phyloP scores from a whole-genome alignment of 805 yeast species.

The Wickerhamiella qilinensis region DNA sequence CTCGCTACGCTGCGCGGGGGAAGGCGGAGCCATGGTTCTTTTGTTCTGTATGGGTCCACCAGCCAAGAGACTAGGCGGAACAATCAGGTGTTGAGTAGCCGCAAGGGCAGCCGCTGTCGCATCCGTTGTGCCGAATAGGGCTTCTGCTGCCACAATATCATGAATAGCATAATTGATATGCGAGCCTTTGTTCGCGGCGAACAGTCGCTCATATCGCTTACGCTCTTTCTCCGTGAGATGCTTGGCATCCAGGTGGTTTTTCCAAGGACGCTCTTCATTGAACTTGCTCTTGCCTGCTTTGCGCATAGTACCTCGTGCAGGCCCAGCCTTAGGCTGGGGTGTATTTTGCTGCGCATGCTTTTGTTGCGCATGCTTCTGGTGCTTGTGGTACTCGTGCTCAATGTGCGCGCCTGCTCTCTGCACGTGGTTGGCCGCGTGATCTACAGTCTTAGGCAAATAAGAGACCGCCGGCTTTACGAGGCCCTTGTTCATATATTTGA shows the following conservation, averaged over 20 bases:
- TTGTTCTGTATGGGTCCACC: too few species aligned
- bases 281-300: conserved; percentile 33
- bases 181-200: conserved; percentile 73
- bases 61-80: too few species aligned
- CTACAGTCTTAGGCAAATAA: not conserved
- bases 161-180: conserved; percentile 10
- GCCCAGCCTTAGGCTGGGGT: not conserved
- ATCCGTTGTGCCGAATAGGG: not conserved
- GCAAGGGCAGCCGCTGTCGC: not conserved
- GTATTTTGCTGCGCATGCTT: not conserved
- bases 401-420: not conserved
- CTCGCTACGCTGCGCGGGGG: not conserved
- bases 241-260: conserved; percentile 49
- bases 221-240: conserved; percentile 40
- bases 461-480: not conserved
- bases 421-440: not conserved
- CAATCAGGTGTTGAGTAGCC: not conserved
- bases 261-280: conserved; percentile 90
- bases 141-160: conserved; percentile 9
- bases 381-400: not conserved
- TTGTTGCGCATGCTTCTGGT: not conserved
- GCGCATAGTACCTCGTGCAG: conserved; percentile 17
- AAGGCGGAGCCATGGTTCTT: not conserved
- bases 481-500: too few species aligned
- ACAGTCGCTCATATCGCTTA: conserved; percentile 82